A percentile compares a stretch with the other conserved stretches of the same genome.
These are phyloP conservation scores for Plasmopara viticola DNA, from an alignment of 352 stramenopile genomes.

Conservation along the genomic window DNA sequence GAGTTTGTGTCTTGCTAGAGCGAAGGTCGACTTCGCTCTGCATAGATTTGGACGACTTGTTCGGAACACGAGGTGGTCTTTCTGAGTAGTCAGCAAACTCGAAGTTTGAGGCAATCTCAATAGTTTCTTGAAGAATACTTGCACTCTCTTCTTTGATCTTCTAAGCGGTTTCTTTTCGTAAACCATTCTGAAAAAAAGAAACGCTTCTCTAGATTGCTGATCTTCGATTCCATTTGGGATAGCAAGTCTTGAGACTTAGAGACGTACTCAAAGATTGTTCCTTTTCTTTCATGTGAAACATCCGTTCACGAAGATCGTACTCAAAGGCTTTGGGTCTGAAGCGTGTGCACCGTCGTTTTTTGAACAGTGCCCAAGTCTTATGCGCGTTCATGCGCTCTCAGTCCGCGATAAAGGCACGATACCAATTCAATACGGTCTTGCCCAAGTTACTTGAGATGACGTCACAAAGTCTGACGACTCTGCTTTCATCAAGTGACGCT, in stretches of 20 bases:
- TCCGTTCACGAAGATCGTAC: background rate
- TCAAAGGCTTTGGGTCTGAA: background rate
- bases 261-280: background rate
- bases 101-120: too few relatives aligned
- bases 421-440: slow-evolving; percentile 1
- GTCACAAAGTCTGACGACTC: too few relatives aligned
- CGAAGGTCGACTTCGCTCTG: background rate
- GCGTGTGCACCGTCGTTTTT: background rate
- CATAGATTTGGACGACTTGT: background rate
- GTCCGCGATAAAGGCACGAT: background rate
- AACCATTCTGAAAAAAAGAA: background rate
- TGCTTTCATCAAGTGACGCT: too few relatives aligned
- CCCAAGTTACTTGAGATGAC: background rate
- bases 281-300: background rate
- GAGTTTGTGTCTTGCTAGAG: background rate
- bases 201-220: background rate
- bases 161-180: background rate
- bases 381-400: background rate
- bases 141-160: background rate
- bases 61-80: background rate
- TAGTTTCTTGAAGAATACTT: too few relatives aligned
- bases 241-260: background rate
- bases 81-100: background rate
- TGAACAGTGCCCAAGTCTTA: too few relatives aligned
- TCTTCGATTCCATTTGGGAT: background rate